Conservation (phyloP, 495 filamentous ascomycete genomes). For the Penicillium egyptiacum region DNA sequence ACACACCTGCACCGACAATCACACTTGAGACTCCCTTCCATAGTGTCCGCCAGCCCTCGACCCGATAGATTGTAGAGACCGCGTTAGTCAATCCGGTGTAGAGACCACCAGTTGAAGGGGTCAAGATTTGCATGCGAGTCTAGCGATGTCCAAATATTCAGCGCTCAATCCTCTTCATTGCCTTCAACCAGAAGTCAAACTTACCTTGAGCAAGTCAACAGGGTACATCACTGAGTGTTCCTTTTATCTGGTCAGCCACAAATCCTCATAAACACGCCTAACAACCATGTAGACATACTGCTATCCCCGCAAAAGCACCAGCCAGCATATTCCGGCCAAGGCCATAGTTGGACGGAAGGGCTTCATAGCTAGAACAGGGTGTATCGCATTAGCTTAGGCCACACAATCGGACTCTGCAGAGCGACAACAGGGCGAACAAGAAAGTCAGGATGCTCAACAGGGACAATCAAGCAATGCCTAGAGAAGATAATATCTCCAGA, state of each 20-base stretch:
- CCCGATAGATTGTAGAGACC: conserved; percentile 83
- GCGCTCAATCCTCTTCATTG: conserved; percentile 1
- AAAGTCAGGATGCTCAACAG: not conserved
- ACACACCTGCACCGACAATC: conserved; percentile 84
- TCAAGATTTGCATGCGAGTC: conserved; percentile 97
- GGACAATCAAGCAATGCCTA: not conserved
- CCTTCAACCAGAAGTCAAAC: conserved; percentile 16
- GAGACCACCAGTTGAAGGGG: conserved; percentile 77
- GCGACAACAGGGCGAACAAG: conserved; percentile 4
- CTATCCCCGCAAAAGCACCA: conserved; percentile 95
- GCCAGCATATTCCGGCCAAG: conserved; percentile 79
- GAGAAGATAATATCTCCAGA: too few relatives aligned
- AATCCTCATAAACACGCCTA: not conserved
- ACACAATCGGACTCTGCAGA: not conserved
- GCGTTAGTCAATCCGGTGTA: conserved; percentile 92
- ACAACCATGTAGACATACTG: conserved; percentile 54
- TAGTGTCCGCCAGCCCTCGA: conserved; percentile 84
- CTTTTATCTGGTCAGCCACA: conserved; percentile 30
- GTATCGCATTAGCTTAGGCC: conserved; percentile 24
- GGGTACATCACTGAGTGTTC: conserved; percentile 98
- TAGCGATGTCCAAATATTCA: conserved; percentile 36
- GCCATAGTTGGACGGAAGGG: conserved; percentile 68
- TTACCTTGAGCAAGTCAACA: conserved; percentile 95
- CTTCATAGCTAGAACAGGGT: conserved; percentile 59
- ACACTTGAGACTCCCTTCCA: conserved; percentile 98